These are phyloP conservation scores for Begonia fuchsioides DNA, from an alignment of 306 rosid species.

Conservation along the genomic window DNA sequence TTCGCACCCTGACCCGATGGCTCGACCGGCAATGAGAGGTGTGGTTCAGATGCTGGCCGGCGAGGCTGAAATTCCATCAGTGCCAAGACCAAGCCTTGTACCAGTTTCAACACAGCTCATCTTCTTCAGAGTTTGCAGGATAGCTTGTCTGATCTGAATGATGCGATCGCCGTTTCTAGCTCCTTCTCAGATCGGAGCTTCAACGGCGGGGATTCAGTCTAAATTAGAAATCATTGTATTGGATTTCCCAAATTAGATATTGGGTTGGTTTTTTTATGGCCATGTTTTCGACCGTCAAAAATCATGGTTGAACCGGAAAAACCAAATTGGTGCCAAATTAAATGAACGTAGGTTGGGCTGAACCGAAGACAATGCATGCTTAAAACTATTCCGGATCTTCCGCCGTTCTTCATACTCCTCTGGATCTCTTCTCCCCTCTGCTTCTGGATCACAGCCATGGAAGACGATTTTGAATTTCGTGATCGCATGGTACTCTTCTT, in stretches of 20 bases:
- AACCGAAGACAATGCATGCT: too few relatives aligned
- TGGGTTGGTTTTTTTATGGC: too few relatives aligned
- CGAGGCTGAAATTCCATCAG: slow-evolving; percentile 72
- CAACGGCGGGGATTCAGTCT: slow-evolving; percentile 38
- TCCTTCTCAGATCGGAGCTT: slow-evolving; percentile 54
- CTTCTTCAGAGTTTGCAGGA: slow-evolving; percentile 67
- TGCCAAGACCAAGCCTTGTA: slow-evolving; percentile 60
- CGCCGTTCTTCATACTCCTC: too few relatives aligned
- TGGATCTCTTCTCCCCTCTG: slow-evolving; percentile 7
- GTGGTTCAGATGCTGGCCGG: slow-evolving; percentile 87
- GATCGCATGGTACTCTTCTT: slow-evolving; percentile 19
- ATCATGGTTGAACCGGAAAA: too few relatives aligned
- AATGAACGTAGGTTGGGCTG: too few relatives aligned
- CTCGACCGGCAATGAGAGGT: slow-evolving; percentile 65
- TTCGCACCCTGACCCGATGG: slow-evolving; percentile 68
- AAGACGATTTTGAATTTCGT: slow-evolving; percentile 22
- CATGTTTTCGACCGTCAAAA: too few relatives aligned
- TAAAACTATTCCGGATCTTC: too few relatives aligned
- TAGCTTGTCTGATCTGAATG: slow-evolving; percentile 81
- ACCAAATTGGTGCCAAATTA: too few relatives aligned
- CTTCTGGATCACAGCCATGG: slow-evolving; percentile 24
- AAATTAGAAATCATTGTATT: too few relatives aligned
- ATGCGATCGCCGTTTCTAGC: slow-evolving; percentile 50
- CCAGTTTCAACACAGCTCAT: slow-evolving; percentile 58
- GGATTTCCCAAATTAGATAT: background rate